Conservation (phyloP, 768 basidiomycete species). For the Rhodosporidiobolus sp. region DNA sequence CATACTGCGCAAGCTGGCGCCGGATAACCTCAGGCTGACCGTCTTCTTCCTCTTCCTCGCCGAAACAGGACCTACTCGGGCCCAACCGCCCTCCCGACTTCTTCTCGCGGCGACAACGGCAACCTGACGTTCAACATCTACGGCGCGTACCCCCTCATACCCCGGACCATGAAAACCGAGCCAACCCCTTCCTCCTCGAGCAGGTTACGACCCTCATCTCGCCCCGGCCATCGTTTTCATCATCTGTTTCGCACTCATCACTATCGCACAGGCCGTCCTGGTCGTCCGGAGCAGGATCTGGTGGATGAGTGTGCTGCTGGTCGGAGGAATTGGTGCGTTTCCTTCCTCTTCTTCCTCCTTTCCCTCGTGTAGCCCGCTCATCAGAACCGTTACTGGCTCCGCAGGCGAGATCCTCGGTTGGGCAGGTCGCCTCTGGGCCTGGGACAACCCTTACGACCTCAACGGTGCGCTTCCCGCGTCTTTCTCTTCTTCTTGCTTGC, state of each 20-base stretch:
- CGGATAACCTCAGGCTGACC: too few species aligned
- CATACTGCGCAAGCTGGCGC: too few species aligned
- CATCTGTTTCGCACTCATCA: constrained; percentile 45
- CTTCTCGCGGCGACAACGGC: background rate
- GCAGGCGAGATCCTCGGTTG: constrained; percentile 45
- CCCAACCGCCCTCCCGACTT: background rate
- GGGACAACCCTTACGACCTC: constrained; percentile 36
- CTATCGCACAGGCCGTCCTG: constrained; percentile 39
- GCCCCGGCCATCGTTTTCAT: constrained; percentile 45
- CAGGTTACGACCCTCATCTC: constrained; percentile 43
- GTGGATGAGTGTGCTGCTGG: constrained; percentile 47
- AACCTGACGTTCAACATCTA: constrained; percentile 23
- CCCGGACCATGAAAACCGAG: background rate
- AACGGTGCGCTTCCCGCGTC: constrained; percentile 36
- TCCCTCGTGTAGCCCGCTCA: background rate
- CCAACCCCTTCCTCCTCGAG: background rate
- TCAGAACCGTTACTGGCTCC: too few species aligned
- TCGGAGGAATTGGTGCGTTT: constrained; percentile 38
- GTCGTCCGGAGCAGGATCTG: constrained; percentile 45
- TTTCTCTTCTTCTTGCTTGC: constrained; percentile 45
- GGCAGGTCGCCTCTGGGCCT: constrained; percentile 43
- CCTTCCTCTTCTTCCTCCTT: background rate
- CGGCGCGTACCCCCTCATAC: background rate
- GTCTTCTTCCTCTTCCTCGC: too few species aligned
- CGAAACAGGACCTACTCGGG: background rate